A percentile compares a stretch with the other conserved stretches of the same genome.
Conservation (phyloP, 306 rosid species). For the Lathyrus aphaca region DNA sequence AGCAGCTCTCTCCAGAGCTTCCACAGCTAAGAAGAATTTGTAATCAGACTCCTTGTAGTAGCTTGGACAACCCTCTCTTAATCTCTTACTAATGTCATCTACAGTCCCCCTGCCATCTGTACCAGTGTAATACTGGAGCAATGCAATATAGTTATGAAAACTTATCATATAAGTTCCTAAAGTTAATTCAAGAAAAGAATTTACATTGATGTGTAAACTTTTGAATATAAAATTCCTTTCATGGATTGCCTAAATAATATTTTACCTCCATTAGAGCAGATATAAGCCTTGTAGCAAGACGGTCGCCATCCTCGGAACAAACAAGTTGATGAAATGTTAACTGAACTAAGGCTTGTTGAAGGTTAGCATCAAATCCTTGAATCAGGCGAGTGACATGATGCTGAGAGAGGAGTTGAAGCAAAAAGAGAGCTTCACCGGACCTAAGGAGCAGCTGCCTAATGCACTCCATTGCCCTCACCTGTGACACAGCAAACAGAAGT, state of each 20-base stretch:
- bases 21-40: conserved; percentile 95
- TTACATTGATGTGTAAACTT: conserved; percentile 20
- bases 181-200: conserved; percentile 14
- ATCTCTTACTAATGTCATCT: conserved; percentile 86
- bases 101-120: conserved; percentile 99
- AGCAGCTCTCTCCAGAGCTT: conserved; percentile 94
- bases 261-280: conserved; percentile 96
- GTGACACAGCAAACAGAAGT: conserved; percentile 43
- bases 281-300: conserved; percentile 81
- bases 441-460: conserved; percentile 92
- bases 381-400: conserved; percentile 88
- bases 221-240: conserved; percentile 30
- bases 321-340: conserved; percentile 89
- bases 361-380: conserved; percentile 77
- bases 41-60: conserved; percentile 97
- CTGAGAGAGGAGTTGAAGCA: conserved; percentile 97
- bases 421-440: conserved; percentile 86
- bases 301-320: conserved; percentile 96
- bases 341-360: conserved; percentile 68
- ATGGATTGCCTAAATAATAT: conserved; percentile 36
- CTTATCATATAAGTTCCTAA: conserved; percentile 31
- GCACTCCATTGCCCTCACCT: conserved; percentile 99
- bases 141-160: conserved; percentile 32
- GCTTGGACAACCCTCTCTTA: conserved; percentile 99
- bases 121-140: conserved; percentile 84